phyloP scores from a whole-genome alignment of 352 stramenopile genomes.

The Phytophthora hybrid region DNA sequence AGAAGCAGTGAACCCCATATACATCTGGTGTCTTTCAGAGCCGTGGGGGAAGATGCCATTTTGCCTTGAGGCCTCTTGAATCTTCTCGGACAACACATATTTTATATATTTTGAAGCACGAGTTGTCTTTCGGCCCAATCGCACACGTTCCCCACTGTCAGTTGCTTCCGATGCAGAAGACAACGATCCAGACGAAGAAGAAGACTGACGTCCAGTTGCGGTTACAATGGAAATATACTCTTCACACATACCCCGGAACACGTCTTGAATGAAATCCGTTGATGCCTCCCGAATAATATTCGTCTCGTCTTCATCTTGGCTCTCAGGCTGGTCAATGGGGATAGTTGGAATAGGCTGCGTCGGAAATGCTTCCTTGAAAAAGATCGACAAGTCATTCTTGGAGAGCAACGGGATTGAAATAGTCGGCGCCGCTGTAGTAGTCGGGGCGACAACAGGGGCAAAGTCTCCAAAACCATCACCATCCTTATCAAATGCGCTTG shows the following conservation, averaged over 20 bases:
- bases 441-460: constrained; percentile 19
- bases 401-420: constrained; percentile 18
- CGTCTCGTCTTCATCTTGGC: constrained; percentile 14
- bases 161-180: constrained; percentile 22
- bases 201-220: constrained; percentile 11
- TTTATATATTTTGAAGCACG: constrained; percentile 72
- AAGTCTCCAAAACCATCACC: constrained; percentile 50
- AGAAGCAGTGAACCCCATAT: constrained; percentile 53
- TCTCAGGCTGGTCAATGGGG: constrained; percentile 12
- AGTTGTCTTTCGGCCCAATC: constrained; percentile 25
- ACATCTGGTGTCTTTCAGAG: constrained; percentile 68
- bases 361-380: constrained; percentile 53
- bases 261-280: constrained; percentile 29
- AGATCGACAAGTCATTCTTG: constrained; percentile 42
- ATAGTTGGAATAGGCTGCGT: constrained; percentile 19
- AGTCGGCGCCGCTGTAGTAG: constrained; percentile 1
- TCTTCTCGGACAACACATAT: constrained; percentile 79
- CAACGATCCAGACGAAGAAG: constrained; percentile 25
- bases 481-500: constrained; percentile 16
- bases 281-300: constrained; percentile 18
- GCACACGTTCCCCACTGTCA: constrained; percentile 14
- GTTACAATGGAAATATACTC: constrained; percentile 39
- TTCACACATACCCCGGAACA: constrained; percentile 38
- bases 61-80: constrained; percentile 72
- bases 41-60: constrained; percentile 78